Conservation (phyloP, 2,329 filamentous ascomycete species). For the Ceratocystiopsis sp. region DNA sequence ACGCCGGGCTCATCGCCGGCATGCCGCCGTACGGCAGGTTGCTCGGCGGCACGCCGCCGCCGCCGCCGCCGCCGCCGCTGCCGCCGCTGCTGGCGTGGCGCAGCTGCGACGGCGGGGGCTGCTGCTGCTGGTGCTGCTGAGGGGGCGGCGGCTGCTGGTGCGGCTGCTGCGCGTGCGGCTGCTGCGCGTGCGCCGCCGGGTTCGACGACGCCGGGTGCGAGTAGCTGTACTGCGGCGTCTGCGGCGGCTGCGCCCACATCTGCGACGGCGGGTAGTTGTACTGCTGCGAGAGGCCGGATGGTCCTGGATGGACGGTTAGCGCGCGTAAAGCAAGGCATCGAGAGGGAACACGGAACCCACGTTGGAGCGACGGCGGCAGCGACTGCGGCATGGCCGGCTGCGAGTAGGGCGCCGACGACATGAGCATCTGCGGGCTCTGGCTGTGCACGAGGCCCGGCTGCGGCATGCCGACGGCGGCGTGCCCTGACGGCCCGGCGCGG, state of each 20-base stretch:
- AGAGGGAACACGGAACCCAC: constrained; percentile 31
- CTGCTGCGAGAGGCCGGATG: constrained; percentile 35
- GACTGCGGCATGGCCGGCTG: constrained; percentile 56
- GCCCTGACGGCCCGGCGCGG: constrained; percentile 39
- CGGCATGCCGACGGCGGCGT: constrained; percentile 21
- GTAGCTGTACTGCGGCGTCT: constrained; percentile 37
- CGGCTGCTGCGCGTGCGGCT: constrained; percentile 9
- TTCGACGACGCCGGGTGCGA: constrained; percentile 34
- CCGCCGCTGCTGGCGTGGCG: constrained; percentile 36
- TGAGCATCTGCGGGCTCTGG: constrained; percentile 50
- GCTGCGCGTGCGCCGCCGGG: too few species aligned
- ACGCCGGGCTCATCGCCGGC: constrained; percentile 41
- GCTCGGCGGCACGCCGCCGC: constrained; percentile 37
- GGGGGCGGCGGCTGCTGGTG: constrained; percentile 30
- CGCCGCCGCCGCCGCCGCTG: constrained; percentile 29
- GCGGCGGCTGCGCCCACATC: constrained; percentile 52
- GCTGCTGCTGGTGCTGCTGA: constrained; percentile 36
- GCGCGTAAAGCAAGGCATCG: too few species aligned
- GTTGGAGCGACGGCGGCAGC: constrained; percentile 45
- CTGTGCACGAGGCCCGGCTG: constrained; percentile 42
- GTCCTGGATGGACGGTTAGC: too few species aligned
- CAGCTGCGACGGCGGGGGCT: constrained; percentile 41
- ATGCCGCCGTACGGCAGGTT: constrained; percentile 45
- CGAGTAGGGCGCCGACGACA: constrained; percentile 48
- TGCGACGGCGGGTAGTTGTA: constrained; percentile 48